Evolutionary conservation across 352 stramenopile species (phyloP).

Genomic region (Phytophthora tubulina): DNA sequence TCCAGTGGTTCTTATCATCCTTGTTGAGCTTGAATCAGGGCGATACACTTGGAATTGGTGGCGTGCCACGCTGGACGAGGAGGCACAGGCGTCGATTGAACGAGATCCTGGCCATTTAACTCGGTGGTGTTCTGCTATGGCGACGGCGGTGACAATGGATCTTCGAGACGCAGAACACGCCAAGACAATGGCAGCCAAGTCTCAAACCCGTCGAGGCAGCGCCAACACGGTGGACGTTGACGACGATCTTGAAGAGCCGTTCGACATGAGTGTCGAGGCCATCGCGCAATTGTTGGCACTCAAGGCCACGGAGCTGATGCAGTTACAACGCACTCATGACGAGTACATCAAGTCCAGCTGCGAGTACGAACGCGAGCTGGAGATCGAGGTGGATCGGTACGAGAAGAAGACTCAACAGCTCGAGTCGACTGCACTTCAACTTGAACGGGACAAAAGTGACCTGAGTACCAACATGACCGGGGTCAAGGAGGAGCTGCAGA

Average conservation of each 20-base stretch:
- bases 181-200: slow-evolving; percentile 23
- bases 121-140: slow-evolving; percentile 9
- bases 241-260: slow-evolving; percentile 33
- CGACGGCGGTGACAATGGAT: slow-evolving; percentile 24
- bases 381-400: slow-evolving; percentile 64
- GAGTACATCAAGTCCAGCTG: slow-evolving; percentile 81
- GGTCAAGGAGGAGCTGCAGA: slow-evolving; percentile 44
- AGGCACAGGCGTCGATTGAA: slow-evolving; percentile 21
- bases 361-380: slow-evolving; percentile 80
- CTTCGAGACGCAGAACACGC: slow-evolving; percentile 20
- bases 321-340: slow-evolving; percentile 71
- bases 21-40: slow-evolving; percentile 6
- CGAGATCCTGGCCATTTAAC: slow-evolving; percentile 17
- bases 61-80: slow-evolving; percentile 15
- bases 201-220: slow-evolving; percentile 20
- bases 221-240: slow-evolving; percentile 22
- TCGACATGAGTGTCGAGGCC: slow-evolving; percentile 20
- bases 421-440: slow-evolving; percentile 22
- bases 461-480: slow-evolving; percentile 16
- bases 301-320: slow-evolving; percentile 51
- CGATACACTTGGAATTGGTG: slow-evolving; percentile 37
- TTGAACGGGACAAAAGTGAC: slow-evolving; percentile 45
- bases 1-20: slow-evolving; percentile 35
- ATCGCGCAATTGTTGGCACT: slow-evolving; percentile 32
- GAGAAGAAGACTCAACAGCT: slow-evolving; percentile 55